Base-by-base conservation (phyloP, 2,329 filamentous ascomycete genomes). In the Colletotrichum orchidophilum region DNA sequence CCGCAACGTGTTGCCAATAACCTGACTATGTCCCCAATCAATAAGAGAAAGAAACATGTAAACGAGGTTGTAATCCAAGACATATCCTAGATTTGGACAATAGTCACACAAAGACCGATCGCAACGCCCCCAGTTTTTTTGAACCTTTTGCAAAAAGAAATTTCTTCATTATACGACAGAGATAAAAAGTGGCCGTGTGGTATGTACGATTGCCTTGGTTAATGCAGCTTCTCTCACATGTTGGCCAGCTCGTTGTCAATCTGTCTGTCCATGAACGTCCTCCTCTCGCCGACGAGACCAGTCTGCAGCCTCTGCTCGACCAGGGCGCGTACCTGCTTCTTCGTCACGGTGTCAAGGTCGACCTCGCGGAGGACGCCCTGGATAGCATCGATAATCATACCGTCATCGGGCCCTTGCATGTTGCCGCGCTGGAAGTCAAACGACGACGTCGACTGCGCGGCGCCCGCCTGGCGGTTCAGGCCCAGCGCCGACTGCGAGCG, bases 311-410 rank as follows among this genome's bases (percentile, higher is more conserved):
- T 90, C 85, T 98, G 95, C 84, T 99, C 96, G 13, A 97, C 95
- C 54, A 98, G 87, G 3, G 94, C 95, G 61, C 94, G 89, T 67
- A 96, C 92, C 84, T 98, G 96, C 85, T 99, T 99, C 91, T 98
- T 99, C 7, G 96, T 99, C 58, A 98, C 94, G n/a, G 89, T 96
- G 80, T 99, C 96, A 52, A 99, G 87, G 81, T 99, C 96, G 0
- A 98, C 95, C 77, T 98, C 96, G 18, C 87, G 84, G 73, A 99
- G 86, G 76, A 96, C 96, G 61, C 88, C 86, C 77, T 94, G 93
- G 73, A 98, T 96, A 1, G 94, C 93, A 72, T 97, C 93, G 21
- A 94, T 87, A 74, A 99, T 98, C 72, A 90, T 88, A 55, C 85
- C 86, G 77, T 98, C 95, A 74, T 93, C 94, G 0, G 94, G 93